Percentiles rank a stretch among this genome's conserved stretches.
These are phyloP conservation scores for Citrus maxima DNA, from an alignment of 345 rosid species.

Conservation along the genomic window DNA sequence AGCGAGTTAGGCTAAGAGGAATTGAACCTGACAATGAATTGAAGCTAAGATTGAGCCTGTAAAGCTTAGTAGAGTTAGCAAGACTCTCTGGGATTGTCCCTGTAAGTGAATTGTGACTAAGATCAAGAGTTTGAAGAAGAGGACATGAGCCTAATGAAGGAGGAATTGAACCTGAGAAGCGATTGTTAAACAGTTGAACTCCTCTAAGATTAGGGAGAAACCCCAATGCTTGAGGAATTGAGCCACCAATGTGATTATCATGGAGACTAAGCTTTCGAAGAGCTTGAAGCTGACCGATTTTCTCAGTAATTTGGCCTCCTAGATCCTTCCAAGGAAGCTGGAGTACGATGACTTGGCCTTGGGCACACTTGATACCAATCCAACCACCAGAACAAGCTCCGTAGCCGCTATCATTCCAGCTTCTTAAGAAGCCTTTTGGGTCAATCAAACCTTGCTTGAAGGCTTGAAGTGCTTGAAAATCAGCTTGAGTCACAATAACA, in stretches of 20 bases:
- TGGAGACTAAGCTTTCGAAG: conserved; percentile 85
- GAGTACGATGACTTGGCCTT: conserved; percentile 79
- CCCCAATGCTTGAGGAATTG: conserved; percentile 59
- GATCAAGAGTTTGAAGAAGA: conserved; percentile 70
- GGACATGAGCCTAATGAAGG: conserved; percentile 64
- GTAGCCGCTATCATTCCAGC: conserved; percentile 77
- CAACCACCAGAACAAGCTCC: conserved; percentile 90
- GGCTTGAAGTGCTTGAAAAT: conserved; percentile 77
- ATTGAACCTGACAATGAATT: conserved; percentile 53
- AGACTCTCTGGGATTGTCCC: conserved; percentile 58
- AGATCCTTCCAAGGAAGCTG: conserved; percentile 93
- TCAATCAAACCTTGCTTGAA: conserved; percentile 64
- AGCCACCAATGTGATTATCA: conserved; percentile 67
- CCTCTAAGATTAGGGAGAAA: conserved; percentile 78
- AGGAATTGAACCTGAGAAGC: conserved; percentile 77
- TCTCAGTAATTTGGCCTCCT: conserved; percentile 75
- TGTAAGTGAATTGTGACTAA: conserved; percentile 60
- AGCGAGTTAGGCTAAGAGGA: conserved; percentile 43
- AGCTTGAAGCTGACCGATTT: conserved; percentile 79
- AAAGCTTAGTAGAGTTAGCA: conserved; percentile 65
- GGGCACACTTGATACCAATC: conserved; percentile 90
- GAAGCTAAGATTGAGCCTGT: conserved; percentile 58
- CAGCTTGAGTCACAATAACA: conserved; percentile 64
- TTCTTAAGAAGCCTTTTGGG: conserved; percentile 56
- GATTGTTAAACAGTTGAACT: conserved; percentile 84